These are phyloP conservation scores for Ophiostoma himal-ulmi DNA, from an alignment of 2,329 filamentous ascomycete species.

Conservation along the genomic window DNA sequence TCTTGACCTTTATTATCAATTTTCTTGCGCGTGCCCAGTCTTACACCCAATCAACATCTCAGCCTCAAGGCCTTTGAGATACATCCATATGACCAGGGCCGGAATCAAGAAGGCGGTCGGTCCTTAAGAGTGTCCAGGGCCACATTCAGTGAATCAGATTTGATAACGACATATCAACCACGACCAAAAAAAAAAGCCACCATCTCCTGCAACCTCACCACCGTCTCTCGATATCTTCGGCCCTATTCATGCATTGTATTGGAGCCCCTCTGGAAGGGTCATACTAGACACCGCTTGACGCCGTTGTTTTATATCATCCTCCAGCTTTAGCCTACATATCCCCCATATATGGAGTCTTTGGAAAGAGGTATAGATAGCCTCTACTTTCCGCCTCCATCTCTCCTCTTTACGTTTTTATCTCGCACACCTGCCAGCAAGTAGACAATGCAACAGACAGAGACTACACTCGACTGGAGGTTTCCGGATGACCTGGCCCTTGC, in stretches of 20 bases:
- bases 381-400: not conserved
- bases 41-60: not conserved
- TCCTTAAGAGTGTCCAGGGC: not conserved
- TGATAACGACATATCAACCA: not conserved
- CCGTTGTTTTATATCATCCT: not conserved
- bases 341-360: not conserved
- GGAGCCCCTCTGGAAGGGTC: not conserved
- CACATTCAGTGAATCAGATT: not conserved
- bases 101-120: not conserved
- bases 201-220: not conserved
- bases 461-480: slow-evolving; percentile 19
- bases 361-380: not conserved
- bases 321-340: not conserved
- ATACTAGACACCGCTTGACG: not conserved
- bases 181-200: not conserved
- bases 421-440: not conserved
- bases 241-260: not conserved
- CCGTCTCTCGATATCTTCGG: not conserved
- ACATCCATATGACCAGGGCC: not conserved
- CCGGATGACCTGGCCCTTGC: slow-evolving; percentile 15
- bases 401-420: not conserved
- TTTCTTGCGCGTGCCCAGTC: not conserved
- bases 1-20: not conserved
- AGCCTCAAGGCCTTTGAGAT: not conserved
- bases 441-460: slow-evolving; percentile 22